phyloP scores from a whole-genome alignment of 306 rosid genomes.

The Cicer yamashitae region DNA sequence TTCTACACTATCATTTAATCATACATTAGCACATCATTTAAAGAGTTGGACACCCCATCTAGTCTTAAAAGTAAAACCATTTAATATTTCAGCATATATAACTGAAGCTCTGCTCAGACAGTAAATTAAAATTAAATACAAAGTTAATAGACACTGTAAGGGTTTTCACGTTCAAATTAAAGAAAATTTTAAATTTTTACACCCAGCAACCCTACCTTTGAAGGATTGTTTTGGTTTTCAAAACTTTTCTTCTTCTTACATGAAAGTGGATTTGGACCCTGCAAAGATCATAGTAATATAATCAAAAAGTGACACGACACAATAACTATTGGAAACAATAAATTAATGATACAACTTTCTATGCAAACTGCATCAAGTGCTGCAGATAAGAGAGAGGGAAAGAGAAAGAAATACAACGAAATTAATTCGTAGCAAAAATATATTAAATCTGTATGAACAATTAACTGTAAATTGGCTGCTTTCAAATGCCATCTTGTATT shows the following conservation, averaged over 20 bases:
- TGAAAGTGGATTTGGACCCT: slow-evolving; percentile 96
- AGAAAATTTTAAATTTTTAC: too few species aligned
- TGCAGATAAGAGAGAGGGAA: not conserved
- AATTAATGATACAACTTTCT: not conserved
- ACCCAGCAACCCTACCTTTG: slow-evolving; percentile 68
- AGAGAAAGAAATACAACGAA: not conserved
- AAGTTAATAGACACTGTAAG: too few species aligned
- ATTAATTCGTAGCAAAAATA: not conserved
- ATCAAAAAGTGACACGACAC: slow-evolving; percentile 12
- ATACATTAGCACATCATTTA: too few species aligned
- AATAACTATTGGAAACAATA: slow-evolving; percentile 13
- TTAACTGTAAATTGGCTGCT: not conserved
- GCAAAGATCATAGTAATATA: slow-evolving; percentile 40
- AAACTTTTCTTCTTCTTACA: slow-evolving; percentile 72
- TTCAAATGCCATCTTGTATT: not conserved
- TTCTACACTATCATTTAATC: too few species aligned
- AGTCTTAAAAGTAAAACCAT: slow-evolving; percentile 9
- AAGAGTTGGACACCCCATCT: not conserved
- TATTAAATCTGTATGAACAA: slow-evolving; percentile 14
- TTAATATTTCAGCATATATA: not conserved
- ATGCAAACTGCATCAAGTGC: not conserved
- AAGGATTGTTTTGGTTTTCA: slow-evolving; percentile 48
- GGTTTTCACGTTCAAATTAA: too few species aligned
- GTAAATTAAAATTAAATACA: too few species aligned
- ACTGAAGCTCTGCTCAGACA: not conserved